Percentiles rank a stretch among this genome's conserved stretches.
Conservation (phyloP, 1,284 basidiomycete genomes). For the Ustilago esculenta region DNA sequence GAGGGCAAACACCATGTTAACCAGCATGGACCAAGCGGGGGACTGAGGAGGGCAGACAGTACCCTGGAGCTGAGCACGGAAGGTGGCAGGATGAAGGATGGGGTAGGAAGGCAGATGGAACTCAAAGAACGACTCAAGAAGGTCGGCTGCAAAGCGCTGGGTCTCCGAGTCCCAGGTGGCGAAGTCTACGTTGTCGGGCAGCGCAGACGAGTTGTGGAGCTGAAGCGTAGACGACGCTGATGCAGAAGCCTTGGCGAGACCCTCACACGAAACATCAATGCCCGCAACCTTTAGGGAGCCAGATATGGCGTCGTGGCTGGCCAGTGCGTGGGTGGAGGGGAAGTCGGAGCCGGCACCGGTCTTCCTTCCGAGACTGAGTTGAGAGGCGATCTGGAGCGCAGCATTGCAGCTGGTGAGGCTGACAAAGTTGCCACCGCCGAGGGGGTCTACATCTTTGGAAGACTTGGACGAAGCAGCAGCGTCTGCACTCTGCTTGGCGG, state of each 20-base stretch:
- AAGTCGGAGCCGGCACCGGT: constrained; percentile 9
- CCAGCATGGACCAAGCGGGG: constrained; percentile 41
- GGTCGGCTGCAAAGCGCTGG: constrained; percentile 28
- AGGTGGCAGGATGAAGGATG: constrained; percentile 46
- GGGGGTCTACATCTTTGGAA: constrained; percentile 17
- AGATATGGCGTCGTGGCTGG: constrained; percentile 9
- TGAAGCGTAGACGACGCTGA: constrained; percentile 14
- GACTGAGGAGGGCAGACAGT: constrained; percentile 29
- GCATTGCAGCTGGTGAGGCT: constrained; percentile 48
- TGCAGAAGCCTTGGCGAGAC: constrained; percentile 28
- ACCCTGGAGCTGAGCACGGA: constrained; percentile 47
- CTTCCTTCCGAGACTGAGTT: constrained; percentile 26
- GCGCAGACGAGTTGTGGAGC: constrained; percentile 3
- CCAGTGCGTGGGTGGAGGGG: constrained; percentile 4
- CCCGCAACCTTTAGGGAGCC: constrained; percentile 6
- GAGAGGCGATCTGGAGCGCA: constrained; percentile 41
- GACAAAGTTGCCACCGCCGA: constrained; percentile 40
- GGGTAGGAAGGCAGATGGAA: constrained; percentile 46
- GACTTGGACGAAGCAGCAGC: constrained; percentile 6
- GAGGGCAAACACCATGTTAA: constrained; percentile 54
- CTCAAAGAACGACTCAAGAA: constrained; percentile 48
- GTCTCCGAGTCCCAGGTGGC: constrained; percentile 30
- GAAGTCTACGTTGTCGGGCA: constrained; percentile 36
- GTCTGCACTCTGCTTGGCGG: constrained; percentile 1
- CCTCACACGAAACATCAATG: constrained; percentile 36